Conservation (phyloP, 441 rosid genomes). For the Jatropha podagrica region DNA sequence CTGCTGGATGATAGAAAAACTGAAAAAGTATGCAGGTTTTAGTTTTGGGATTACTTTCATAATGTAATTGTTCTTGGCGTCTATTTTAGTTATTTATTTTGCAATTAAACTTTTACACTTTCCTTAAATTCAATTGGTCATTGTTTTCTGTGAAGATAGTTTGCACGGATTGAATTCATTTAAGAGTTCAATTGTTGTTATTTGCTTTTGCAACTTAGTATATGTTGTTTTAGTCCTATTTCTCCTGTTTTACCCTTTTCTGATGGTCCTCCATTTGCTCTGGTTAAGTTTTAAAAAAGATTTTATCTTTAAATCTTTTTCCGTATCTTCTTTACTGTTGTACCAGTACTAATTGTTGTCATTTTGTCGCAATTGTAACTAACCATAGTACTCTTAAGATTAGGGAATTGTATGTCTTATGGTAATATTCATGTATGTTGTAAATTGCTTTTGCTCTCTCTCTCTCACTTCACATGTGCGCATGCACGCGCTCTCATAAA, state of each 20-base stretch:
- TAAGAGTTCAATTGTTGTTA: no score
- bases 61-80: neutral
- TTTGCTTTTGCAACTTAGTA: neutral
- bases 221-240: neutral
- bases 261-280: no score
- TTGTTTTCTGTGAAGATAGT: neutral
- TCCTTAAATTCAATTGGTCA: neutral
- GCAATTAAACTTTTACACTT: neutral
- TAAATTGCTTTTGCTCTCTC: no score
- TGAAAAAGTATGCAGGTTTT: neutral
- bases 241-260: no score
- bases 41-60: neutral
- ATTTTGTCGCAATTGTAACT: neutral
- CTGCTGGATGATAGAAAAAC: neutral
- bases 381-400: no score
- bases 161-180: neutral
- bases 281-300: neutral
- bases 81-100: neutral
- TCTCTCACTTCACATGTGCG: no score
- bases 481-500: no score
- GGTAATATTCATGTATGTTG: no score
- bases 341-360: no score
- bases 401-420: no score
- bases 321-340: neutral
- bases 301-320: no score